Conservation (phyloP, 768 basidiomycete species). For the Amanita phalloides region DNA sequence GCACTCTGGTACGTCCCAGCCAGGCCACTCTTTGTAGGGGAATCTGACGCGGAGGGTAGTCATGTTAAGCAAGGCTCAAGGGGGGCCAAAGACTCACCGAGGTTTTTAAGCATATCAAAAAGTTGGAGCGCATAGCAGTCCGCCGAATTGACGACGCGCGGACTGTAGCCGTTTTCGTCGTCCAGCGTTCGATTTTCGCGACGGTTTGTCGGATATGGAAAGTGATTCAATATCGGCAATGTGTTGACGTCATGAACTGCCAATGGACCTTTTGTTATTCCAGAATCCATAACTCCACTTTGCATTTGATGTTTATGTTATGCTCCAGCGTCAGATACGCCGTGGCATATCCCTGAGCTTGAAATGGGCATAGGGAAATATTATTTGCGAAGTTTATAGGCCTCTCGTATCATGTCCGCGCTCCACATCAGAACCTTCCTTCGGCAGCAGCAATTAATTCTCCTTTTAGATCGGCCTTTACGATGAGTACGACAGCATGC, state of each 20-base stretch:
- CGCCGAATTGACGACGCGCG: not conserved
- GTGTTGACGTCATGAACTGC: not conserved
- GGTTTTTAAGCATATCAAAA: not conserved
- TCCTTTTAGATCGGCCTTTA: not conserved
- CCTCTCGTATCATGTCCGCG: too few species aligned
- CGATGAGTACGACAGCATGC: not conserved
- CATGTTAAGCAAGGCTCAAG: not conserved
- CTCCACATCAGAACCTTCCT: not conserved
- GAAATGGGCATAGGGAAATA: not conserved
- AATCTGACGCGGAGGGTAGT: slow-evolving; percentile 22
- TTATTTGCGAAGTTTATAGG: too few species aligned
- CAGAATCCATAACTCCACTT: too few species aligned
- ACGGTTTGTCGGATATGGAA: not conserved
- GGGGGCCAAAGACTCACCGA: too few species aligned
- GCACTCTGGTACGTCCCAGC: slow-evolving; percentile 23
- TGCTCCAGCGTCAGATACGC: too few species aligned
- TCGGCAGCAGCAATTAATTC: not conserved
- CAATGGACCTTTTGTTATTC: not conserved
- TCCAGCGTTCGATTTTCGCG: not conserved
- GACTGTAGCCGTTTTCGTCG: not conserved
- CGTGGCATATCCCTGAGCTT: not conserved
- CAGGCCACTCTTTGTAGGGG: slow-evolving; percentile 21
- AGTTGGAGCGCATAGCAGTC: not conserved
- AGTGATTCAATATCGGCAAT: not conserved
- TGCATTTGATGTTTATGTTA: too few species aligned